These are phyloP conservation scores for Sugiyamaella neomexicana DNA, from an alignment of 1,139 yeast species.

Conservation along the genomic window DNA sequence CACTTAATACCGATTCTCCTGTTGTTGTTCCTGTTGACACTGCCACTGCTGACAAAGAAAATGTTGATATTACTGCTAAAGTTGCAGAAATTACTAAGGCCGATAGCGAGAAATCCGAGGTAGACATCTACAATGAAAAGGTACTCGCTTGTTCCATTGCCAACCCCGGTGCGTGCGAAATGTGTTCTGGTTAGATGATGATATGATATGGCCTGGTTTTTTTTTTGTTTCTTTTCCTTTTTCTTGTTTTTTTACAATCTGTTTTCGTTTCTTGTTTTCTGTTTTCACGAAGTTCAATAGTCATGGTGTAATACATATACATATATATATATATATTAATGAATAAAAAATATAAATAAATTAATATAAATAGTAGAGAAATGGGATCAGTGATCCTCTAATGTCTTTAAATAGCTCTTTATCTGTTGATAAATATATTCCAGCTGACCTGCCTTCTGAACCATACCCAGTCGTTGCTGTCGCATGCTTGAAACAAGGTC, in stretches of 20 bases:
- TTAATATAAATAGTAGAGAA: background rate
- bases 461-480: conserved; percentile 63
- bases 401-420: conserved; percentile 19
- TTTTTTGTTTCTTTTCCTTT: conserved; percentile 8
- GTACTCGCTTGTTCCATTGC: conserved; percentile 95
- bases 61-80: conserved; percentile 21
- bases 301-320: conserved; percentile 44
- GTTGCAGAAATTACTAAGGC: conserved; percentile 22
- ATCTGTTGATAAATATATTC: conserved; percentile 49
- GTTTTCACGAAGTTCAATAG: conserved; percentile 28
- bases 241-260: conserved; percentile 5
- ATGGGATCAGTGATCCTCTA: background rate
- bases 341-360: background rate
- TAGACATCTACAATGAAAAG: conserved; percentile 85
- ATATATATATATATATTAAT: conserved; percentile 5
- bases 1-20: conserved; percentile 14
- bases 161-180: conserved; percentile 96
- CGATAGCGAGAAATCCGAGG: conserved; percentile 37
- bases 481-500: conserved; percentile 50
- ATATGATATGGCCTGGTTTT: conserved; percentile 4
- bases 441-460: conserved; percentile 61
- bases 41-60: conserved; percentile 18
- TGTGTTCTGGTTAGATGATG: conserved; percentile 85
- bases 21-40: conserved; percentile 20
- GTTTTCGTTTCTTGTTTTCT: conserved; percentile 8